These are phyloP conservation scores for Peronospora destructor DNA, from an alignment of 352 stramenopile species.

Conservation along the genomic window DNA sequence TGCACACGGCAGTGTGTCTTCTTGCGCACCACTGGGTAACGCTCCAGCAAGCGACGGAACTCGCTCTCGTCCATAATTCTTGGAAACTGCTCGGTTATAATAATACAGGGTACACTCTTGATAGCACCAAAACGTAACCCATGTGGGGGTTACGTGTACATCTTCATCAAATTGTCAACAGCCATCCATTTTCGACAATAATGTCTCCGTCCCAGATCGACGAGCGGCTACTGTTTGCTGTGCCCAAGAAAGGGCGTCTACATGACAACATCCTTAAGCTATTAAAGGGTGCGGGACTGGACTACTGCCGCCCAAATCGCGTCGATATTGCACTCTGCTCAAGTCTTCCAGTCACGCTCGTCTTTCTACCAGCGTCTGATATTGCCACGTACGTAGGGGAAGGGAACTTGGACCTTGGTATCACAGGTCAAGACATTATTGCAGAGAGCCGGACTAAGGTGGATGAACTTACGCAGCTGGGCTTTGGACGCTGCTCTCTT, in stretches of 20 bases:
- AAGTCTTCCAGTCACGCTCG: constrained; percentile 92
- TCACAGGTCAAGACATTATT: constrained; percentile 94
- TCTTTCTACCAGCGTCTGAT: constrained; percentile 95
- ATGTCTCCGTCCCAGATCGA: constrained; percentile 18
- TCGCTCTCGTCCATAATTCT: constrained; percentile 57
- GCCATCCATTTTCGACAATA: constrained; percentile 8
- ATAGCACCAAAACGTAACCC: not conserved
- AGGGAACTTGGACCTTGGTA: constrained; percentile 97
- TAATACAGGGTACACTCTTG: constrained; percentile 1
- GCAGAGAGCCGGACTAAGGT: constrained; percentile 88
- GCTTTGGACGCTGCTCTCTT: constrained; percentile 94
- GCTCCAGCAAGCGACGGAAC: constrained; percentile 60
- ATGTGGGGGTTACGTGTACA: not conserved
- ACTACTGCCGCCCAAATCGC: constrained; percentile 90
- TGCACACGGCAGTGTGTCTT: constrained; percentile 70
- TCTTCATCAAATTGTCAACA: constrained; percentile 6
- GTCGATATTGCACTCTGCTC: constrained; percentile 92
- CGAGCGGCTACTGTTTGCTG: constrained; percentile 86
- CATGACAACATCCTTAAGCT: constrained; percentile 95
- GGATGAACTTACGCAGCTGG: constrained; percentile 90
- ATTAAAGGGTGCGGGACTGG: constrained; percentile 92
- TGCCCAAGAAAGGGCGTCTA: constrained; percentile 97
- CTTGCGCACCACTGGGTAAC: constrained; percentile 74
- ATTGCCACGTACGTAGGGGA: constrained; percentile 97
- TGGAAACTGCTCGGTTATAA: constrained; percentile 3